Conservation (phyloP, 1,139 yeast species). For the Taphrina flavorubra region DNA sequence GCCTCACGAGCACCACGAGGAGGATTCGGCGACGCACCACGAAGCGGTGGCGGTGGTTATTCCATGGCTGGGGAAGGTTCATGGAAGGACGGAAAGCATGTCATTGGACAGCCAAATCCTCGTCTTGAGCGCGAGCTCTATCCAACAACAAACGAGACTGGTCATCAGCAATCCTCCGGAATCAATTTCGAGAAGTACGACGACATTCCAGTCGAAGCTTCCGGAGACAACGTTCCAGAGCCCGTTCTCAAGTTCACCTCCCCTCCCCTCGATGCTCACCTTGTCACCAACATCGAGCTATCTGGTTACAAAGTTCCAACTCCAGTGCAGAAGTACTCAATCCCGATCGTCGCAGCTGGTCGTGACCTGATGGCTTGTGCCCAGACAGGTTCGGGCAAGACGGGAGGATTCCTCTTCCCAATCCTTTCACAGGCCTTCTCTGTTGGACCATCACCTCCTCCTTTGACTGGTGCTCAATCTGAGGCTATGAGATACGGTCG, state of each 20-base stretch:
- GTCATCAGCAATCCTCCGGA: slow-evolving; percentile 77
- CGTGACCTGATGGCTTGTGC: slow-evolving; percentile 99
- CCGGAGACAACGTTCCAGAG: slow-evolving; percentile 95
- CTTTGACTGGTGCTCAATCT: slow-evolving; percentile 56
- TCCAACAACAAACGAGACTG: slow-evolving; percentile 83
- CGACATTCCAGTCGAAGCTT: slow-evolving; percentile 97
- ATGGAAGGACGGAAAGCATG: slow-evolving; percentile 87
- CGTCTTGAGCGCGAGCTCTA: slow-evolving; percentile 78
- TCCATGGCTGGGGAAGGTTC: slow-evolving; percentile 59
- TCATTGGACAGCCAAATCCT: slow-evolving; percentile 77
- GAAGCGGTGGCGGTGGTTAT: slow-evolving; percentile 24
- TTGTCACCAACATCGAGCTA: slow-evolving; percentile 82
- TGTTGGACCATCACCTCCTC: slow-evolving; percentile 77
- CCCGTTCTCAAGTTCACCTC: slow-evolving; percentile 84
- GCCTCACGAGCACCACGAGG: slow-evolving; percentile 34
- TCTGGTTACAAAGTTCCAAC: slow-evolving; percentile 96
- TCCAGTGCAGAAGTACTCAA: slow-evolving; percentile 98
- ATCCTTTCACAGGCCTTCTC: slow-evolving; percentile 88
- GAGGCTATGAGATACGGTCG: slow-evolving; percentile 55
- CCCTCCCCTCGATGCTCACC: slow-evolving; percentile 87
- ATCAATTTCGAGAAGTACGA: slow-evolving; percentile 98
- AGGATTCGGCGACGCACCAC: slow-evolving; percentile 32
- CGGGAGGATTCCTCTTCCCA: slow-evolving; percentile 99
- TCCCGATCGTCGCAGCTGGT: slow-evolving; percentile 92
- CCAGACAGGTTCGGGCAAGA: slow-evolving; percentile 99